Base-by-base conservation (phyloP, 2,329 filamentous ascomycete genomes). In the Colletotrichum noveboracense region DNA sequence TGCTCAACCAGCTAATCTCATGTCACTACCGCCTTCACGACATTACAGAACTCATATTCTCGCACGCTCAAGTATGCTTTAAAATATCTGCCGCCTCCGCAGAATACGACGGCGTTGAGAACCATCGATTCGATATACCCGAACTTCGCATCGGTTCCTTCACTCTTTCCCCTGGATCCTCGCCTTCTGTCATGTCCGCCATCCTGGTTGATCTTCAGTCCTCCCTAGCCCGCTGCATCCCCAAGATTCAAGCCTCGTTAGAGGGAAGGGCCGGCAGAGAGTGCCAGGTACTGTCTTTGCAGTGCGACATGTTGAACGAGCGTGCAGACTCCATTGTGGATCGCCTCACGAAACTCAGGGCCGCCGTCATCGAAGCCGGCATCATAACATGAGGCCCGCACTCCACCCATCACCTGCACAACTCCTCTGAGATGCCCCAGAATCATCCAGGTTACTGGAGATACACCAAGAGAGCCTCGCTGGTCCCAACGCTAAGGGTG, bases 81-180 rank as follows among this genome's bases (percentile, higher is more conserved):
- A 79, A 80, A 32, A 76, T 83, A 56, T 80, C 81, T 8, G 62
- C 80, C 0, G 79, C 80, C 1, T 66, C 55, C 5, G 16, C 36
- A n/a, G 77, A 82, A 1, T 81, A 83, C 1, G 68, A 77, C 1
- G 68, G 76, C 7, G 76, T 80, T 14, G 74, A 79, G 16, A 81
- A 83, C 16, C 84, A 82, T 1, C 79, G 80, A 7, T 80, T 86
- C 48, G 81, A 83, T 21, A 81, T 87, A 5, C 85, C 86, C 0
- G 83, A 86, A 62, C 83, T 87, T 16, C 83, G 83, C 6, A 82
- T 88, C 7, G 86, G 87, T 2, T 83, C 83, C 3, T 86, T 85
- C 61, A 78, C 84, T 21, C 82, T 84, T 7, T 81, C 83, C 4
- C 80, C 80, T 13, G 75, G 76, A 1, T 81, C 83, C 6, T 83